These are phyloP conservation scores for Pseudevernia furfuracea DNA, from an alignment of 495 filamentous ascomycete species.

Conservation along the genomic window DNA sequence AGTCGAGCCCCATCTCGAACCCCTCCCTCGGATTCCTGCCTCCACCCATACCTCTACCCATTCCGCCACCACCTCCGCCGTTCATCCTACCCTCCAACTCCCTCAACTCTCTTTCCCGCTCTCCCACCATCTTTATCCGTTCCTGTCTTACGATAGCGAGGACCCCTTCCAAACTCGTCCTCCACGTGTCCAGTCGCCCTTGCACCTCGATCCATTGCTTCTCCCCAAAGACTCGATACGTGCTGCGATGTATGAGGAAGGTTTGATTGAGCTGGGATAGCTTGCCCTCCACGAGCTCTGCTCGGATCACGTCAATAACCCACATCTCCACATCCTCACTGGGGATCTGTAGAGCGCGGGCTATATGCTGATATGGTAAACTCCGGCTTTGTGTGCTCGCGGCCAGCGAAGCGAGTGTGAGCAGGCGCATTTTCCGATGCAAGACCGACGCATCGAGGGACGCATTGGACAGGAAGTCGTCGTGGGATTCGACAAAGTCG, in stretches of 20 bases:
- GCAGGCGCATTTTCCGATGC: slow-evolving; percentile 84
- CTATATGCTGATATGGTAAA: slow-evolving; percentile 76
- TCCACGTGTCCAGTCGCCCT: slow-evolving; percentile 82
- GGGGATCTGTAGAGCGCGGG: slow-evolving; percentile 72
- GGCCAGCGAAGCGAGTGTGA: slow-evolving; percentile 84
- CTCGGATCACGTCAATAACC: slow-evolving; percentile 96
- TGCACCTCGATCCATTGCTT: slow-evolving; percentile 97
- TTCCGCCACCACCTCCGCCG: slow-evolving; percentile 20
- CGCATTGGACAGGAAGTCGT: slow-evolving; percentile 68
- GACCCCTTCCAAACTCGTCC: slow-evolving; percentile 65
- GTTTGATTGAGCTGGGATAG: slow-evolving; percentile 82
- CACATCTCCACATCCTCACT: slow-evolving; percentile 86
- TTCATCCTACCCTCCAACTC: slow-evolving; percentile 26
- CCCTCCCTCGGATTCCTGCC: slow-evolving; percentile 17
- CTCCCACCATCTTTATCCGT: slow-evolving; percentile 55
- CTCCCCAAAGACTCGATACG: slow-evolving; percentile 92
- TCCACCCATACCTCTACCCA: slow-evolving; percentile 19
- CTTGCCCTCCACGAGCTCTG: slow-evolving; percentile 89
- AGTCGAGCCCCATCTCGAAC: slow-evolving; percentile 25
- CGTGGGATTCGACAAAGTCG: slow-evolving; percentile 66
- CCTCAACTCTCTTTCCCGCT: slow-evolving; percentile 29
- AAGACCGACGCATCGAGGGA: slow-evolving; percentile 55
- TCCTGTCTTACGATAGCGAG: slow-evolving; percentile 66
- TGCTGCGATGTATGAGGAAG: slow-evolving; percentile 89
- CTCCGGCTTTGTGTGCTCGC: slow-evolving; percentile 73